Percentiles rank a stretch among this genome's conserved stretches.
Evolutionary conservation across 306 rosid species (phyloP).

Genomic region (Castanopsis chinensis): DNA sequence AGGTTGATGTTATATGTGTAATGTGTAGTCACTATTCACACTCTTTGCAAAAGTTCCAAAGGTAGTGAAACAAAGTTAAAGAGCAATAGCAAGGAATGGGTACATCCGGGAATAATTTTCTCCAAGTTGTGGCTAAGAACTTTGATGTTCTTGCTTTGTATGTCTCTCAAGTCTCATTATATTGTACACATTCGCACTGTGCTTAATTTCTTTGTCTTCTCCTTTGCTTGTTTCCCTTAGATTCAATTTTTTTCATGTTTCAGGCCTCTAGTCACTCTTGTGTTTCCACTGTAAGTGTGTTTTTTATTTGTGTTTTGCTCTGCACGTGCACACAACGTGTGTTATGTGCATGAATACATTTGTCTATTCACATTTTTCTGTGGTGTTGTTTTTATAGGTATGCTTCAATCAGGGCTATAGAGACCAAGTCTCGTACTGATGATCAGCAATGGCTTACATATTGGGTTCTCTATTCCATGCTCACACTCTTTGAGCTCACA

Average conservation of each 20-base stretch:
- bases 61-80: background rate
- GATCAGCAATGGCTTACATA: slow-evolving; percentile 98
- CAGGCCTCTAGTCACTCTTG: slow-evolving; percentile 85
- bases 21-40: background rate
- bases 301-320: background rate
- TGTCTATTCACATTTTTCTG: background rate
- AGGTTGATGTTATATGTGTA: background rate
- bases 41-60: background rate
- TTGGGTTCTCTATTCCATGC: slow-evolving; percentile 89
- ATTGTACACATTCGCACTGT: background rate
- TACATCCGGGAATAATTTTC: slow-evolving; percentile 51
- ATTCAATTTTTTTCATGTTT: background rate
- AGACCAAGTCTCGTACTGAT: slow-evolving; percentile 66
- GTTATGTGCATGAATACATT: background rate
- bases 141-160: slow-evolving; percentile 93
- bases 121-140: slow-evolving; percentile 74
- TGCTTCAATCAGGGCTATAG: slow-evolving; percentile 88
- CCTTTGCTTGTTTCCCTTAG: background rate
- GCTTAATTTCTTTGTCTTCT: background rate
- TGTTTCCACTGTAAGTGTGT: slow-evolving; percentile 81
- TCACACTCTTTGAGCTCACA: slow-evolving; percentile 89
- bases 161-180: slow-evolving; percentile 6
- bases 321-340: background rate
- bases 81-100: slow-evolving; percentile 44
- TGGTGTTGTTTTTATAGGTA: slow-evolving; percentile 32